These are phyloP conservation scores for Citrus trifoliata DNA, from an alignment of 345 rosid genomes.

Conservation along the genomic window DNA sequence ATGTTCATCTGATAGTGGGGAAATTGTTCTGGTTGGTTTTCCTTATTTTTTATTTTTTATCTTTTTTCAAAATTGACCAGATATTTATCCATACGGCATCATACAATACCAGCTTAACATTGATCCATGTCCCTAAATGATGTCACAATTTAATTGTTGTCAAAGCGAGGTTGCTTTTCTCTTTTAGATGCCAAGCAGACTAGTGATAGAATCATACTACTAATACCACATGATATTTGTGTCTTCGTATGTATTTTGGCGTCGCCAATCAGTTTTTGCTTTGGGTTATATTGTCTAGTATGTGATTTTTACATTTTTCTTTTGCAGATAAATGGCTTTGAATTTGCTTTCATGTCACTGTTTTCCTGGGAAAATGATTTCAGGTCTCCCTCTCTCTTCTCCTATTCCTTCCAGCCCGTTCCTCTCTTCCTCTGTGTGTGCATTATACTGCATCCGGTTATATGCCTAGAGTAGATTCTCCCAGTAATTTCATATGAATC, in stretches of 20 bases:
- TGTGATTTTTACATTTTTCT: not conserved
- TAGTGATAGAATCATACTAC: not conserved
- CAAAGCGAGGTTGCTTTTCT: not conserved
- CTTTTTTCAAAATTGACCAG: not conserved
- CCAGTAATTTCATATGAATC: not conserved
- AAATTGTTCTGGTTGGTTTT: constrained; percentile 51
- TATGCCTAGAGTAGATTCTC: not conserved
- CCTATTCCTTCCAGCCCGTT: constrained; percentile 3
- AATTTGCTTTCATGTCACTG: constrained; percentile 67
- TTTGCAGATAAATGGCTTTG: constrained; percentile 67
- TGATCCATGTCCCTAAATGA: not conserved
- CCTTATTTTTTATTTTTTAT: not conserved
- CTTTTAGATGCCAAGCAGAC: not conserved
- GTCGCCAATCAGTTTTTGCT: not conserved
- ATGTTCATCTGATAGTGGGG: constrained; percentile 52
- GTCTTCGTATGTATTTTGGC: not conserved
- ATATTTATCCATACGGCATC: not conserved
- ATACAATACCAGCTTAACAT: not conserved
- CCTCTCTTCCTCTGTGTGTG: not conserved
- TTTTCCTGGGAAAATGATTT: constrained; percentile 48
- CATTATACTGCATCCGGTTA: not conserved
- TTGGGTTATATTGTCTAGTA: not conserved
- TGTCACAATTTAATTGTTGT: not conserved
- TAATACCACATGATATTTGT: not conserved
- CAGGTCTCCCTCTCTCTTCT: constrained; percentile 51